These are phyloP conservation scores for Heimioporus sp. DNA, from an alignment of 768 basidiomycete genomes.

Conservation along the genomic window DNA sequence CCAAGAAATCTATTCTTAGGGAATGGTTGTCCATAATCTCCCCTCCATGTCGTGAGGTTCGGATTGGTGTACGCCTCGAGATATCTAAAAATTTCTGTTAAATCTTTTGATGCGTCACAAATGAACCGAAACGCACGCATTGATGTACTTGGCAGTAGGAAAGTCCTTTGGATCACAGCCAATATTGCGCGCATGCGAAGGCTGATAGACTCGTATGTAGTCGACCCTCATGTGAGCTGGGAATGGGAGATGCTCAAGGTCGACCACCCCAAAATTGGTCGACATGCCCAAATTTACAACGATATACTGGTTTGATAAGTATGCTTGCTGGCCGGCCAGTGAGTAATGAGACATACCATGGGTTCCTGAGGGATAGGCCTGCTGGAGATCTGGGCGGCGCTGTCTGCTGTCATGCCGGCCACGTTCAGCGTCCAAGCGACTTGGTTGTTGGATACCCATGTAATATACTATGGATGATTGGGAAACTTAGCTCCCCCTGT, in stretches of 20 bases:
- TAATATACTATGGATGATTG: slow-evolving; percentile 58
- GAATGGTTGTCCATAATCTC: slow-evolving; percentile 43
- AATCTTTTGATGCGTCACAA: neutral
- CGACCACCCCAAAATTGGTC: slow-evolving; percentile 55
- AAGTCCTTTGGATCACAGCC: slow-evolving; percentile 68
- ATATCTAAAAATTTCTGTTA: slow-evolving; percentile 39
- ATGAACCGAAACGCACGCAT: slow-evolving; percentile 38
- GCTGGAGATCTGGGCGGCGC: slow-evolving; percentile 54
- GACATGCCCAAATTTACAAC: slow-evolving; percentile 61
- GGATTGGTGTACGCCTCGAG: slow-evolving; percentile 70
- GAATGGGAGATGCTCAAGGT: slow-evolving; percentile 50
- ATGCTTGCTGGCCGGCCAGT: neutral
- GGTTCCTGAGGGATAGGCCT: slow-evolving; percentile 81
- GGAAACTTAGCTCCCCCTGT: neutral
- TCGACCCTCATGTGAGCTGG: slow-evolving; percentile 50
- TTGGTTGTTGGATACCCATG: slow-evolving; percentile 74
- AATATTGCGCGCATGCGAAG: slow-evolving; percentile 55
- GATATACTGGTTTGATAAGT: slow-evolving; percentile 40
- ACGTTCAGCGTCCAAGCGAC: slow-evolving; percentile 74
- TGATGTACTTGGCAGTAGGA: slow-evolving; percentile 75
- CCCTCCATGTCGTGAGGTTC: slow-evolving; percentile 40
- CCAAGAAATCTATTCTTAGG: slow-evolving; percentile 52
- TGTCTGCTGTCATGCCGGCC: slow-evolving; percentile 64
- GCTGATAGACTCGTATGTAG: slow-evolving; percentile 74
- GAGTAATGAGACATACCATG: slow-evolving; percentile 52